A percentile compares a stretch with the other conserved stretches of the same genome.
These are phyloP conservation scores for Myochromella boudieri DNA, from an alignment of 768 basidiomycete species.

Conservation along the genomic window DNA sequence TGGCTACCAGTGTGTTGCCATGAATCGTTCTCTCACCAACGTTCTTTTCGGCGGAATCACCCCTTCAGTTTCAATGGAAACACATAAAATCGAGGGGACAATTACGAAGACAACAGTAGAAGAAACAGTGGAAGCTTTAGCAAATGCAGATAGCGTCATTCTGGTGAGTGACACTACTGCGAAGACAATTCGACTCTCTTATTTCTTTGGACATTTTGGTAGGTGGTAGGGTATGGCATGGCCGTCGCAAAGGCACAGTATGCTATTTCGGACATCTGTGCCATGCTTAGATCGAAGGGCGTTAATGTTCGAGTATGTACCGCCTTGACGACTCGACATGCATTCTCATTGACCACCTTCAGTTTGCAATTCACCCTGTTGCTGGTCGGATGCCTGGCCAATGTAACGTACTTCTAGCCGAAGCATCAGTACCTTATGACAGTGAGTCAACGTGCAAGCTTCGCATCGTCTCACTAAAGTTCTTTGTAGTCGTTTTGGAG, in stretches of 20 bases:
- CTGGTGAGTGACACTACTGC: constrained; percentile 40
- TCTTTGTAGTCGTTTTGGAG: constrained; percentile 73
- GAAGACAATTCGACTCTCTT: neutral
- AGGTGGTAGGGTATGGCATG: constrained; percentile 90
- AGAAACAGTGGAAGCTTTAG: constrained; percentile 75
- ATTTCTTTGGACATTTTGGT: constrained; percentile 6
- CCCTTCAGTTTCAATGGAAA: constrained; percentile 50
- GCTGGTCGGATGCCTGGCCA: constrained; percentile 94
- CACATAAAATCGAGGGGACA: constrained; percentile 78
- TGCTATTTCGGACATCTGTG: constrained; percentile 72
- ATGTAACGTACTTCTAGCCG: constrained; percentile 89
- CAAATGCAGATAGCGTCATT: constrained; percentile 83
- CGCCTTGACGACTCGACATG: neutral
- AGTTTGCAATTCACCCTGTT: constrained; percentile 87
- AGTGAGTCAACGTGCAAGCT: constrained; percentile 42
- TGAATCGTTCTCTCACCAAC: constrained; percentile 86
- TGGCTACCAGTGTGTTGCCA: constrained; percentile 73
- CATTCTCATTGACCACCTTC: neutral
- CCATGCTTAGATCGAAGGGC: constrained; percentile 68
- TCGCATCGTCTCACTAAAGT: neutral
- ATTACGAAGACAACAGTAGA: constrained; percentile 79
- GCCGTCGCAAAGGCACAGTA: constrained; percentile 91
- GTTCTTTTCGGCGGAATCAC: constrained; percentile 88
- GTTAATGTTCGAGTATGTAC: constrained; percentile 66
- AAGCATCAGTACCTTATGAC: constrained; percentile 89